Percentiles rank a stretch among this genome's conserved stretches.
phyloP scores from a whole-genome alignment of 2,329 filamentous ascomycete genomes.

The Botrytis byssoidea region DNA sequence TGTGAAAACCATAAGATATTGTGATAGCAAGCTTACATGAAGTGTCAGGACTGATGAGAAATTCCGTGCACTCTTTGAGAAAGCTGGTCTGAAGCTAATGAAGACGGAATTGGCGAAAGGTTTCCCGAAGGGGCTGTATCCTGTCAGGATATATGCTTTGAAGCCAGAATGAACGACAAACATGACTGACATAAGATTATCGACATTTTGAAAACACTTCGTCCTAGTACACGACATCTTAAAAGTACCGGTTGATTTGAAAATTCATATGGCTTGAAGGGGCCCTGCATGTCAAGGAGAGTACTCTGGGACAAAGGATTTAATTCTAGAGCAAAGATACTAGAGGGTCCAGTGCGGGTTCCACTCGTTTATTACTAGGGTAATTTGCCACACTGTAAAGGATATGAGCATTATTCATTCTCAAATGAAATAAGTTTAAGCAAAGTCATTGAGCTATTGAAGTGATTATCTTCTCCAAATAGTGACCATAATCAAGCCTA shows the following conservation, averaged over 20 bases:
- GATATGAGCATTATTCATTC: not conserved
- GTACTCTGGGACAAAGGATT: not conserved
- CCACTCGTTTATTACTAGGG: not conserved
- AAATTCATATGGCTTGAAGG: not conserved
- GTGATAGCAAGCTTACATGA: not conserved
- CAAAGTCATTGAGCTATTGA: not conserved
- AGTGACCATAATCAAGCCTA: not conserved
- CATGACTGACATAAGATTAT: not conserved
- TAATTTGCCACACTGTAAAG: too few relatives aligned
- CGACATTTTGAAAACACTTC: not conserved
- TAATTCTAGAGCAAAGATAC: not conserved
- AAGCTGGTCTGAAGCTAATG: slow-evolving; percentile 67
- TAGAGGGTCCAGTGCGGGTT: not conserved
- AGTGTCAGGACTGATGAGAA: slow-evolving; percentile 63
- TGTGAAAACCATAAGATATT: not conserved
- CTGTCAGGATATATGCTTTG: slow-evolving; percentile 77
- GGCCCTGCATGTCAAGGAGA: not conserved
- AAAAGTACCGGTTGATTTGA: not conserved
- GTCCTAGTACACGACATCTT: not conserved
- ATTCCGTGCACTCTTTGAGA: slow-evolving; percentile 66
- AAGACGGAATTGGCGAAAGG: slow-evolving; percentile 71
- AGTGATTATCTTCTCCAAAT: not conserved
- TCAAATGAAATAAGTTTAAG: not conserved
- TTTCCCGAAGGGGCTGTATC: slow-evolving; percentile 60
- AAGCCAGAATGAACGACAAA: slow-evolving; percentile 9